Percentiles rank a stretch among this genome's conserved stretches.
Evolutionary conservation across 108 stramenopile genomes (phyloP).

Genomic region (Cyclotella sp.): DNA sequence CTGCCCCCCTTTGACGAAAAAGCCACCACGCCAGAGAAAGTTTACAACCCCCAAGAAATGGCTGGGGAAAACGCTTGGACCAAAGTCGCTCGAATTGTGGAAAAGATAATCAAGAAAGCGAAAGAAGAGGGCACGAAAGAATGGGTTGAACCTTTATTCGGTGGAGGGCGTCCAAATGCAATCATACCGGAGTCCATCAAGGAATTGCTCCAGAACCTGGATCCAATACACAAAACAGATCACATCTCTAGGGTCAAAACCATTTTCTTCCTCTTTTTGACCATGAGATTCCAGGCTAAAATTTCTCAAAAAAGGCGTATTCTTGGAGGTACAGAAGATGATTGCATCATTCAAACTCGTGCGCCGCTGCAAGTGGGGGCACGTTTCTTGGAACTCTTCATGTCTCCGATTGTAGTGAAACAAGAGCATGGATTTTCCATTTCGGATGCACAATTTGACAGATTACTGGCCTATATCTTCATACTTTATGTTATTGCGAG

Average conservation of each 20-base stretch:
- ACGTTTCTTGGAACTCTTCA: constrained; percentile 68
- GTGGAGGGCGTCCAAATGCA: constrained; percentile 3
- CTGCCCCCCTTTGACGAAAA: constrained; percentile 72
- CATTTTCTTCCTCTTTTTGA: constrained; percentile 58
- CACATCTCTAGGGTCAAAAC: constrained; percentile 57
- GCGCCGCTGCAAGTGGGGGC: constrained; percentile 61
- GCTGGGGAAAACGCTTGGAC: constrained; percentile 63
- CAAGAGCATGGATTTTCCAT: constrained; percentile 47
- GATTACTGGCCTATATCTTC: constrained; percentile 64
- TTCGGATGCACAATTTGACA: constrained; percentile 68
- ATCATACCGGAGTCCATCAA: constrained; percentile 54
- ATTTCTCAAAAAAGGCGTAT: constrained; percentile 40
- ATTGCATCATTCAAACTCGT: constrained; percentile 53
- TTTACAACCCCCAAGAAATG: constrained; percentile 70
- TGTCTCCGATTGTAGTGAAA: constrained; percentile 48
- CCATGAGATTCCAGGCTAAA: constrained; percentile 67
- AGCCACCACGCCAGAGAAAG: constrained; percentile 61
- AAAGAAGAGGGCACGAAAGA: constrained; percentile 13
- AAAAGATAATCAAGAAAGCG: constrained; percentile 63
- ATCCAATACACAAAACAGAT: constrained; percentile 40
- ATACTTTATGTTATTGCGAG: constrained; percentile 74
- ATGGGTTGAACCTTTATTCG: constrained; percentile 47
- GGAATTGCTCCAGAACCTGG: constrained; percentile 46
- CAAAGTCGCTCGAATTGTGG: constrained; percentile 63
- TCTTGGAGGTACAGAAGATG: constrained; percentile 46